phyloP scores from a whole-genome alignment of 352 stramenopile species.

The Paralagenidium karlingii region DNA sequence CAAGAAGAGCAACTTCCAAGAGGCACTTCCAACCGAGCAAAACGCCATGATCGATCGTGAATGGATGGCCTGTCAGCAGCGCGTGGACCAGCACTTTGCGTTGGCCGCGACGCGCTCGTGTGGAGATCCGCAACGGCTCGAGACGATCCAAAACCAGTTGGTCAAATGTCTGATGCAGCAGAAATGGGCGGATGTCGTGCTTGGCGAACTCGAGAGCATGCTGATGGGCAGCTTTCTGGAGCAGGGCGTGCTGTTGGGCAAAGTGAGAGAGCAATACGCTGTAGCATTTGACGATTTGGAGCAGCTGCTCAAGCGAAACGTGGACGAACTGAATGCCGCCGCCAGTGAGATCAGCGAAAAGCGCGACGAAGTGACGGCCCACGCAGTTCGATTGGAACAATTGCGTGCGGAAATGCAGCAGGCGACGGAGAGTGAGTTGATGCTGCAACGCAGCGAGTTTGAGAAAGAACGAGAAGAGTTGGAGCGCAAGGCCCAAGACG shows the following conservation, averaged over 20 bases:
- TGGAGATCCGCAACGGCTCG: too few species aligned
- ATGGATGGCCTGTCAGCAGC: constrained; percentile 39
- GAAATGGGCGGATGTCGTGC: constrained; percentile 83
- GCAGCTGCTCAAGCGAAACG: constrained; percentile 22
- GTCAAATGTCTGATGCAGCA: too few species aligned
- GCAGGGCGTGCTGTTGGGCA: constrained; percentile 69
- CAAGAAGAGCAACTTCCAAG: constrained; percentile 29
- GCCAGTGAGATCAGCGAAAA: constrained; percentile 23
- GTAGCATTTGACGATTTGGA: constrained; percentile 68
- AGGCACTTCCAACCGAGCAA: constrained; percentile 25
- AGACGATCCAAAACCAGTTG: too few species aligned
- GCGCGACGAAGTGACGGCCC: constrained; percentile 20
- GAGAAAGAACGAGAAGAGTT: constrained; percentile 42
- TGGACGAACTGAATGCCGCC: constrained; percentile 16
- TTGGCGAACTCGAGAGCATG: constrained; percentile 81
- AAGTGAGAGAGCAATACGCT: constrained; percentile 68
- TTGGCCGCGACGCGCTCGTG: too few species aligned
- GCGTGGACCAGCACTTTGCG: constrained; percentile 13
- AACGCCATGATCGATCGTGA: constrained; percentile 53
- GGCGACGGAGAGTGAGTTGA: constrained; percentile 40
- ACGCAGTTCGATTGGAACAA: constrained; percentile 19
- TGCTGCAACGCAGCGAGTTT: constrained; percentile 22
- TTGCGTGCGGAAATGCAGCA: constrained; percentile 24
- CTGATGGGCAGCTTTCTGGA: constrained; percentile 82
- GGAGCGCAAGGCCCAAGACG: constrained; percentile 49